Conservation (phyloP, 2,329 filamentous ascomycete species). For the Monosporascus sp. region DNA sequence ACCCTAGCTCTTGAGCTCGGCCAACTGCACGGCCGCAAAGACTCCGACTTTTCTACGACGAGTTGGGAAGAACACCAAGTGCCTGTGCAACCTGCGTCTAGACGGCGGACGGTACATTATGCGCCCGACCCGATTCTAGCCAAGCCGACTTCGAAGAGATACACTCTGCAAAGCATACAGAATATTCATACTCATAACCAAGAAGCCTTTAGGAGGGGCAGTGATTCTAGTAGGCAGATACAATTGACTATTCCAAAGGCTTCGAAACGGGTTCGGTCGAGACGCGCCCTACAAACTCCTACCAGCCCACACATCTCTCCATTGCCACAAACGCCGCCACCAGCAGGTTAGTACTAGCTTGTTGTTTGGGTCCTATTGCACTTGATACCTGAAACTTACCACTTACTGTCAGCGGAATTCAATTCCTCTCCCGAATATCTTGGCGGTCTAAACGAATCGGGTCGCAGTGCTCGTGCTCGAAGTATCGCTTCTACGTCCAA, state of each 20-base stretch:
- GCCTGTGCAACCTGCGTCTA: constrained; percentile 8
- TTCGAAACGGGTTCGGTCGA: constrained; percentile 11
- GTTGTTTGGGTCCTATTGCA: background rate
- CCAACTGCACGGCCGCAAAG: constrained; percentile 5
- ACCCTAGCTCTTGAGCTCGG: constrained; percentile 2
- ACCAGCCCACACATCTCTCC: constrained; percentile 15
- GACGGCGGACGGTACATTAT: constrained; percentile 15
- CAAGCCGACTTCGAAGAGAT: constrained; percentile 13
- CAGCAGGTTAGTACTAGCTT: constrained; percentile 17
- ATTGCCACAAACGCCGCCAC: constrained; percentile 9
- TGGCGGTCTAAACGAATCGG: constrained; percentile 7
- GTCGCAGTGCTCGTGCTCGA: constrained; percentile 14
- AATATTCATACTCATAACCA: constrained; percentile 8
- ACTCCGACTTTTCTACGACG: constrained; percentile 12
- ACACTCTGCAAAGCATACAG: constrained; percentile 18
- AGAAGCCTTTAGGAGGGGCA: constrained; percentile 9
- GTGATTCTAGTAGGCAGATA: constrained; percentile 8
- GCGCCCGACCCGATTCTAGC: constrained; percentile 6
- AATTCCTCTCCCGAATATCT: constrained; percentile 5
- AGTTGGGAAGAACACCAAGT: constrained; percentile 4
- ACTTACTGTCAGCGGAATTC: constrained; percentile 12
- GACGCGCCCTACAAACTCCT: constrained; percentile 13
- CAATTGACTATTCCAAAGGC: constrained; percentile 6
- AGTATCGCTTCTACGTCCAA: constrained; percentile 19
- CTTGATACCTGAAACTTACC: background rate